Conservation (phyloP, 768 basidiomycete species). For the Asterophora parasitica region DNA sequence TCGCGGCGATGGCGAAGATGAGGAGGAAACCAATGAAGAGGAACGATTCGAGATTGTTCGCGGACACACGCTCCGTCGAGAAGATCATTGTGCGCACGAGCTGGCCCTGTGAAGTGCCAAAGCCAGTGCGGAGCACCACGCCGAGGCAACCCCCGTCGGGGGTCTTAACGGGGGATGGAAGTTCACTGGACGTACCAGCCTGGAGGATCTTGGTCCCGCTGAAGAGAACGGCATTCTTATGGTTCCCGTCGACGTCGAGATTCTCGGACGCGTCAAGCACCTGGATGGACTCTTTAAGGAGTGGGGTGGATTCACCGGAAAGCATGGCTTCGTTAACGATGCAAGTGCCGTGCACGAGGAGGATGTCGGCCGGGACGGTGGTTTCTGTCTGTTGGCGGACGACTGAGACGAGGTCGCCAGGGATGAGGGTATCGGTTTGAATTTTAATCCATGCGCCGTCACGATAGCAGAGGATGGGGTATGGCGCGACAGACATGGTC, state of each 20-base stretch:
- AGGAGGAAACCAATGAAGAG: constrained; percentile 97
- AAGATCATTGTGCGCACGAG: constrained; percentile 99
- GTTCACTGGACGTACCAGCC: constrained; percentile 54
- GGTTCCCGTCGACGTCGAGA: constrained; percentile 80
- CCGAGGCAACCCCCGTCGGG: constrained; percentile 94
- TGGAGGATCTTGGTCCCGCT: constrained; percentile 97
- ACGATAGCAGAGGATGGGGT: constrained; percentile 77
- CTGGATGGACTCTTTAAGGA: constrained; percentile 93
- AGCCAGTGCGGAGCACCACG: constrained; percentile 90
- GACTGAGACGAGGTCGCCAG: constrained; percentile 87
- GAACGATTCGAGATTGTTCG: constrained; percentile 94
- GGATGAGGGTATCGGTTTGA: constrained; percentile 83
- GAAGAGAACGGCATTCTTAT: constrained; percentile 88
- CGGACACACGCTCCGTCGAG: constrained; percentile 93
- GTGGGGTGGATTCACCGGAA: constrained; percentile 95
- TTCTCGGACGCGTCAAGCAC: constrained; percentile 69
- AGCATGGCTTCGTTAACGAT: constrained; percentile 99
- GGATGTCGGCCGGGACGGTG: constrained; percentile 86
- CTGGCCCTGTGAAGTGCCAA: constrained; percentile 96
- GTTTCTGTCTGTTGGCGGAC: constrained; percentile 76
- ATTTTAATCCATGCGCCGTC: constrained; percentile 76
- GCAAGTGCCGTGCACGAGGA: constrained; percentile 86
- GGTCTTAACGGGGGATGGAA: constrained; percentile 49
- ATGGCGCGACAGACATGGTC: constrained; percentile 93
- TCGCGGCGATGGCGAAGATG: constrained; percentile 95